A percentile compares a stretch with the other conserved stretches of the same genome.
Evolutionary conservation across 2,329 filamentous ascomycete species (phyloP).

Genomic region (Dothistroma septosporum): DNA sequence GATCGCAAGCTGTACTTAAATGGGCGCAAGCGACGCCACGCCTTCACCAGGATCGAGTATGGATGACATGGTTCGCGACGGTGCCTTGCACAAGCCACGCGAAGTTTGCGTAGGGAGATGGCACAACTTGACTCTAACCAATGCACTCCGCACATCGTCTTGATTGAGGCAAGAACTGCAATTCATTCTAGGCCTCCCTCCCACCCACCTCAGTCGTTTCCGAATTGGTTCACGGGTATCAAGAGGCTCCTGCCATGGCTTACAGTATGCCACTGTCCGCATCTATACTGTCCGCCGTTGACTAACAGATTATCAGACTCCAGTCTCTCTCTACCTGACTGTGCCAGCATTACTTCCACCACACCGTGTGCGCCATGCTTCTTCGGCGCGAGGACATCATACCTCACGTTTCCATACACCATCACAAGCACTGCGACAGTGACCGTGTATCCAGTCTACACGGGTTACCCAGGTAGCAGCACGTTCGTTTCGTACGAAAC

Average conservation of each 20-base stretch:
- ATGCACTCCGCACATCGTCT: background rate
- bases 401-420: constrained; percentile 1
- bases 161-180: background rate
- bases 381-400: background rate
- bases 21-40: background rate
- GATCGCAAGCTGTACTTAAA: background rate
- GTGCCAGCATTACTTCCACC: background rate
- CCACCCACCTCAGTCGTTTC: background rate
- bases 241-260: background rate
- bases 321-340: background rate
- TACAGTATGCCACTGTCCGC: background rate
- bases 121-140: background rate
- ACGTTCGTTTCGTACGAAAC: constrained; percentile 2
- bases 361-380: constrained; percentile 3
- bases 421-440: constrained; percentile 1
- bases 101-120: background rate
- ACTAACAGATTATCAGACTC: background rate
- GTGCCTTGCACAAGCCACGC: background rate
- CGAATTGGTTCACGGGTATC: background rate
- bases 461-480: background rate
- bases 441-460: constrained; percentile 1
- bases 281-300: background rate
- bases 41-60: background rate
- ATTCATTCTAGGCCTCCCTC: background rate
- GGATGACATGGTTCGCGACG: background rate